Percentiles rank a stretch among this genome's conserved stretches.
Evolutionary conservation across 2,329 filamentous ascomycete genomes (phyloP).

Genomic region (Emergomyces pasteurianus): DNA sequence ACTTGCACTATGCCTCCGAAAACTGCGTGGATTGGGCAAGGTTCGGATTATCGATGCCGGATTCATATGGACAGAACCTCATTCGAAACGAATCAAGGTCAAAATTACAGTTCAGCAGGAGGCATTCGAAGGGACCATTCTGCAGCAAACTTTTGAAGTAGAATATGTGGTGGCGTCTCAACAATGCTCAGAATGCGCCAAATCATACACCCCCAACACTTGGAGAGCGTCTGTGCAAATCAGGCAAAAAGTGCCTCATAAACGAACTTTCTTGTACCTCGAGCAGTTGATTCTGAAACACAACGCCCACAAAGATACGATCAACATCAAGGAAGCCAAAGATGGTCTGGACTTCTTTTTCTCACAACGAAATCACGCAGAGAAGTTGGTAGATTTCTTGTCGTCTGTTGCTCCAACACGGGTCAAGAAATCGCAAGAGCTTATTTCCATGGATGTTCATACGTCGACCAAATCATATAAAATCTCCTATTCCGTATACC

Average conservation of each 20-base stretch:
- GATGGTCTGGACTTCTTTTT: constrained; percentile 97
- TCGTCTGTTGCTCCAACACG: constrained; percentile 67
- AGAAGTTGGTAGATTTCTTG: constrained; percentile 85
- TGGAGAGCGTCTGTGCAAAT: constrained; percentile 93
- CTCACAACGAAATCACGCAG: constrained; percentile 74
- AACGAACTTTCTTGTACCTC: constrained; percentile 70
- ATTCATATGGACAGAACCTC: constrained; percentile 97
- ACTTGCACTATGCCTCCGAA: constrained; percentile 79
- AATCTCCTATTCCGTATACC: constrained; percentile 77
- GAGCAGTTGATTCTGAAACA: constrained; percentile 97
- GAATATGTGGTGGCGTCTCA: constrained; percentile 82
- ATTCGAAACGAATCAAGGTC: constrained; percentile 82
- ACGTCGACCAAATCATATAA: constrained; percentile 89
- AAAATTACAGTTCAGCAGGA: constrained; percentile 86
- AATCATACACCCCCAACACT: constrained; percentile 92
- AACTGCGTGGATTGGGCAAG: constrained; percentile 73
- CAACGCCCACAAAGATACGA: constrained; percentile 77
- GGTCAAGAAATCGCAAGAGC: constrained; percentile 74
- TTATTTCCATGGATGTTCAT: constrained; percentile 88
- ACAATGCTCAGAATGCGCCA: constrained; percentile 88
- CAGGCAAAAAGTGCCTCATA: constrained; percentile 92
- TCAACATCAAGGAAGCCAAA: constrained; percentile 96
- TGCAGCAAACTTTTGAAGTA: constrained; percentile 94
- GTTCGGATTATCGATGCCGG: constrained; percentile 89
- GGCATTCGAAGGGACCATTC: constrained; percentile 51